Conservation (phyloP, 129 eudicot genomes). For the Lactuca saligna region DNA sequence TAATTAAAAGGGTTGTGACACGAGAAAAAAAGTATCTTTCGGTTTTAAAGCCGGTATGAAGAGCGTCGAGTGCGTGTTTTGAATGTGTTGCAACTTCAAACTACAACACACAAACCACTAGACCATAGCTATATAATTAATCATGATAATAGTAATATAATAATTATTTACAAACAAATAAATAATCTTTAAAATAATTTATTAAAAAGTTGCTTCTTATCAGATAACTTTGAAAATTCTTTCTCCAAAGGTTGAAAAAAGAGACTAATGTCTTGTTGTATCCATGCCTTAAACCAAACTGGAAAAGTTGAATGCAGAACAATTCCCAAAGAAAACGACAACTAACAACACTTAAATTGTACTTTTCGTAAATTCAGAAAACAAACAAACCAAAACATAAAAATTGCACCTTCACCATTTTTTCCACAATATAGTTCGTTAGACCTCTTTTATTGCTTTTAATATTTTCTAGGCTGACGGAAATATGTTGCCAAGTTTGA, state of each 20-base stretch:
- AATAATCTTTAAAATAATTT: no score
- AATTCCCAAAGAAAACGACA: conserved; percentile 5
- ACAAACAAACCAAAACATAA: background rate
- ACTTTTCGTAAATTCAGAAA: background rate
- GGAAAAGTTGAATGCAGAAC: conserved; percentile 5
- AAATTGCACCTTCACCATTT: background rate
- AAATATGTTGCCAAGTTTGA: no score
- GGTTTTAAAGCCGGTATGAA: no score
- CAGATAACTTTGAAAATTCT: background rate
- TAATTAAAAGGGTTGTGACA: conserved; percentile 4
- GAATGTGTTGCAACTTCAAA: conserved; percentile 5
- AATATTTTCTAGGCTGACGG: no score
- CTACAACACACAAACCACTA: background rate
- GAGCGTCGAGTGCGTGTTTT: conserved; percentile 26
- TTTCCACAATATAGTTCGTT: background rate
- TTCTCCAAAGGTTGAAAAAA: background rate
- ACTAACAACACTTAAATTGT: background rate
- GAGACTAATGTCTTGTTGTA: conserved; percentile 6
- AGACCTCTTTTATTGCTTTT: background rate
- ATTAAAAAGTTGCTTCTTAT: no score
- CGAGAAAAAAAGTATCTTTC: background rate
- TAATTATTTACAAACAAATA: no score
- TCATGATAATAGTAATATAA: no score
- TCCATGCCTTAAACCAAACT: background rate
- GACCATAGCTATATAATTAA: no score